Conservation (phyloP, 768 basidiomycete genomes). For the Lanmaoa rubissima region DNA sequence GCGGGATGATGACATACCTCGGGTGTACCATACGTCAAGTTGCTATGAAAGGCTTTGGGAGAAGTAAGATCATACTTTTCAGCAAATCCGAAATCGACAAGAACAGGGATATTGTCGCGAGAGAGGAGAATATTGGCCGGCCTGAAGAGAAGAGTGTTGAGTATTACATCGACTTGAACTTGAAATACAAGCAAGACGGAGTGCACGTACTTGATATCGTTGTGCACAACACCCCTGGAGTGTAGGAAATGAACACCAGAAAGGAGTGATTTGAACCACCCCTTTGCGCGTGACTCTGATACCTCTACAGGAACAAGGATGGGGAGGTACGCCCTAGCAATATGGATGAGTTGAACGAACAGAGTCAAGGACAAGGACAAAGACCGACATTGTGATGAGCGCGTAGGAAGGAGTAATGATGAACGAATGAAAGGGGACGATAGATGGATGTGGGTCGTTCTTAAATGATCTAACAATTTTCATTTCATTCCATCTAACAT, state of each 20-base stretch:
- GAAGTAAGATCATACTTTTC: constrained; percentile 73
- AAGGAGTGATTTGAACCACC: constrained; percentile 81
- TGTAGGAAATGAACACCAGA: constrained; percentile 86
- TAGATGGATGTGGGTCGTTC: constrained; percentile 83
- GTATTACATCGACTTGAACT: not conserved
- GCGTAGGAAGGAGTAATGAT: constrained; percentile 90
- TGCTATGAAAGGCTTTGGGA: constrained; percentile 72
- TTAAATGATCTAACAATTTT: constrained; percentile 88
- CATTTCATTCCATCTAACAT: constrained; percentile 93
- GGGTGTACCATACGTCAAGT: constrained; percentile 86
- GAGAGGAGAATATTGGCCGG: constrained; percentile 93
- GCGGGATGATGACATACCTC: constrained; percentile 52
- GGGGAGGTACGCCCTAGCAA: constrained; percentile 79
- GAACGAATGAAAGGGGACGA: constrained; percentile 92
- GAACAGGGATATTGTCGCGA: constrained; percentile 71
- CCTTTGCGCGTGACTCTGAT: constrained; percentile 68
- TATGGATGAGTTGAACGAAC: constrained; percentile 7
- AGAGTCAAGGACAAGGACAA: not conserved
- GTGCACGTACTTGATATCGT: constrained; percentile 82
- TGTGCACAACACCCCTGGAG: constrained; percentile 80
- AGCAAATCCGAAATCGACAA: constrained; percentile 97
- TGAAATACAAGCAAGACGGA: not conserved
- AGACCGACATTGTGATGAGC: constrained; percentile 83
- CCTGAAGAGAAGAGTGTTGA: constrained; percentile 37
- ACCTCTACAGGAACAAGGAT: constrained; percentile 87